phyloP scores from a whole-genome alignment of 805 yeast species.

The Myxozyma geophila region DNA sequence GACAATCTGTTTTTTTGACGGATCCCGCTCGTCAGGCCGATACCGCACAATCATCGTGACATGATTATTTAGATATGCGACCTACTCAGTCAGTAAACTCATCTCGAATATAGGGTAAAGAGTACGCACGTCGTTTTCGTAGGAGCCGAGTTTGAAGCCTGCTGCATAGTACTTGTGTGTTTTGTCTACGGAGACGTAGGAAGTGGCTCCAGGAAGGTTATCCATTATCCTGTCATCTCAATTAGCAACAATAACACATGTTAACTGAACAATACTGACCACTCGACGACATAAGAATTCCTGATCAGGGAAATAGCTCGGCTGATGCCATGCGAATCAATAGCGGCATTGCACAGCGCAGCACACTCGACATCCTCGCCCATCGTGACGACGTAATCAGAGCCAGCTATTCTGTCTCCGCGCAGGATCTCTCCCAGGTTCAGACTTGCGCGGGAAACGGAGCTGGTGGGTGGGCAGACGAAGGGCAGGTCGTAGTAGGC shows the following conservation, averaged over 20 bases:
- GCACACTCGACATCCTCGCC: conserved; percentile 69
- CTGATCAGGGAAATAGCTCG: conserved; percentile 64
- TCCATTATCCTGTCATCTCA: conserved; percentile 54
- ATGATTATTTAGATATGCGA: conserved; percentile 73
- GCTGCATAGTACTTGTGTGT: conserved; percentile 75
- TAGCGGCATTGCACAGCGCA: conserved; percentile 68
- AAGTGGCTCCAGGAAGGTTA: conserved; percentile 86
- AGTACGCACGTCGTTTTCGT: conserved; percentile 50
- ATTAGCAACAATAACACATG: not conserved
- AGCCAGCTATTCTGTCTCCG: conserved; percentile 80
- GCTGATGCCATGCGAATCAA: conserved; percentile 55
- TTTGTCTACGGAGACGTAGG: conserved; percentile 64
- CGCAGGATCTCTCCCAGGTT: conserved; percentile 76
- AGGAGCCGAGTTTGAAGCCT: conserved; percentile 84
- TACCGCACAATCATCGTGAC: conserved; percentile 79
- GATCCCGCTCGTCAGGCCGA: conserved; percentile 50
- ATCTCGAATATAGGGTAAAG: conserved; percentile 27
- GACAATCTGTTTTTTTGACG: conserved; percentile 56
- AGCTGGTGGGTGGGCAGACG: conserved; percentile 68
- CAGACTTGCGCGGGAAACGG: conserved; percentile 59
- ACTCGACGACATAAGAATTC: conserved; percentile 76
- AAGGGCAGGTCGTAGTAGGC: conserved; percentile 79
- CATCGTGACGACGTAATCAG: conserved; percentile 68
- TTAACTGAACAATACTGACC: conserved; percentile 49
- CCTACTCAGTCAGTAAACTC: conserved; percentile 4